These are phyloP conservation scores for Torulaspora microellipsoides DNA, from an alignment of 805 yeast species.

Conservation along the genomic window DNA sequence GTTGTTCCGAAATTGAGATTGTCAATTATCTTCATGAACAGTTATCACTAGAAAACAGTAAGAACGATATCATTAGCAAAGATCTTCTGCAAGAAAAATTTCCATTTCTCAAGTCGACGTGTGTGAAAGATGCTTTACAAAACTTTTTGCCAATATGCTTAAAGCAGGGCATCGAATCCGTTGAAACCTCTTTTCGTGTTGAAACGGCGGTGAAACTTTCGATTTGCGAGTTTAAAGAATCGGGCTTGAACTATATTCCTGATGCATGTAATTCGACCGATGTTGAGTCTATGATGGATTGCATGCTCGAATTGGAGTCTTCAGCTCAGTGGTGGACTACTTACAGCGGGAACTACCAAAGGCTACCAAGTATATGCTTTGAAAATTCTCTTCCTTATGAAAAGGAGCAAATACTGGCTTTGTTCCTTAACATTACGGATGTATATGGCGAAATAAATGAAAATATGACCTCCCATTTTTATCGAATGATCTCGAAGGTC, in stretches of 20 bases:
- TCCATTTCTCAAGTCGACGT: slow-evolving; percentile 26
- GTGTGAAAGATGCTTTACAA: slow-evolving; percentile 40
- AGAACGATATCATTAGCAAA: slow-evolving; percentile 4
- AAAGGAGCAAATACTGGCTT: slow-evolving; percentile 44
- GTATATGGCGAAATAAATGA: slow-evolving; percentile 25
- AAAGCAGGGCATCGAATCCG: slow-evolving; percentile 39
- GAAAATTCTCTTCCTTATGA: slow-evolving; percentile 50
- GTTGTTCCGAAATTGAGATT: slow-evolving; percentile 4
- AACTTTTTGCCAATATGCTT: slow-evolving; percentile 41
- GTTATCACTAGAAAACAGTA: not conserved
- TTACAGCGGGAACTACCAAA: slow-evolving; percentile 59
- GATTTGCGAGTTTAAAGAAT: slow-evolving; percentile 50
- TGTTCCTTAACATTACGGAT: slow-evolving; percentile 46
- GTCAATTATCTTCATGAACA: slow-evolving; percentile 7
- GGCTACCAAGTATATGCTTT: slow-evolving; percentile 48
- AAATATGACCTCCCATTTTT: slow-evolving; percentile 10
- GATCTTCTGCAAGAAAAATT: slow-evolving; percentile 17
- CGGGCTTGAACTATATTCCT: slow-evolving; percentile 36
- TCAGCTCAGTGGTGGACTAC: slow-evolving; percentile 69
- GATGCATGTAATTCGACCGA: slow-evolving; percentile 25
- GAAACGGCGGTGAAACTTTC: slow-evolving; percentile 46
- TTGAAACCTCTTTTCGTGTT: slow-evolving; percentile 32
- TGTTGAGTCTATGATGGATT: slow-evolving; percentile 26
- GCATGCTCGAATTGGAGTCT: slow-evolving; percentile 40
- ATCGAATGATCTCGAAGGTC: slow-evolving; percentile 6